These are phyloP conservation scores for Schizonepeta tenuifolia DNA, from an alignment of 257 asterid species.

Conservation along the genomic window DNA sequence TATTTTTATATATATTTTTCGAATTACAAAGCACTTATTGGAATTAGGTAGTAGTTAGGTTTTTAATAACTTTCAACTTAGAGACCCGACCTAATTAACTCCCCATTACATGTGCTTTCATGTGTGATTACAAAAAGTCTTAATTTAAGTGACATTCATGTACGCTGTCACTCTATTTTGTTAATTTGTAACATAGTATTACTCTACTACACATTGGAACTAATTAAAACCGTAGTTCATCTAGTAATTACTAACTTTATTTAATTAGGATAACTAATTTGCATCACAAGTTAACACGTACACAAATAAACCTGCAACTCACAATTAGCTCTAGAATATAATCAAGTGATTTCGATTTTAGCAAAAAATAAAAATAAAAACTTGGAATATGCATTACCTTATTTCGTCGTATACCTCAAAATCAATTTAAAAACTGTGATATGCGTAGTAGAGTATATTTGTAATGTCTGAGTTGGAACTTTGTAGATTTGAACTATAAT, in stretches of 20 bases:
- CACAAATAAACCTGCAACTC: not conserved
- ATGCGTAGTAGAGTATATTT: not conserved
- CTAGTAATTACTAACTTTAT: no score
- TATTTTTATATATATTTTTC: no score
- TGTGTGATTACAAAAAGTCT: not conserved
- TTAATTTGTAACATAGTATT: no score
- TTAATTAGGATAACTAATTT: not conserved
- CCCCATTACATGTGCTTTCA: constrained; percentile 1
- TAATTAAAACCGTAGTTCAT: no score
- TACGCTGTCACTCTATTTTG: not conserved
- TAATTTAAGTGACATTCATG: not conserved
- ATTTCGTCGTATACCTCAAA: not conserved
- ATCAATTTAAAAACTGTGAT: no score
- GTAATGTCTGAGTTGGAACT: not conserved
- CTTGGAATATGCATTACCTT: not conserved
- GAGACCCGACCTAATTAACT: constrained; percentile 26
- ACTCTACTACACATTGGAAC: no score
- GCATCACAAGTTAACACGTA: not conserved
- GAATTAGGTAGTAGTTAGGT: constrained; percentile 29
- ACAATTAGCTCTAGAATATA: not conserved
- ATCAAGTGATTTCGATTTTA: not conserved
- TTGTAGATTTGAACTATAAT: no score
- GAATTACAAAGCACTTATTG: no score
- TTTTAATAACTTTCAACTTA: constrained; percentile 17
- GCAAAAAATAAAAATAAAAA: no score